phyloP scores from a whole-genome alignment of 257 asterid species.

The Solanum appendiculatum region DNA sequence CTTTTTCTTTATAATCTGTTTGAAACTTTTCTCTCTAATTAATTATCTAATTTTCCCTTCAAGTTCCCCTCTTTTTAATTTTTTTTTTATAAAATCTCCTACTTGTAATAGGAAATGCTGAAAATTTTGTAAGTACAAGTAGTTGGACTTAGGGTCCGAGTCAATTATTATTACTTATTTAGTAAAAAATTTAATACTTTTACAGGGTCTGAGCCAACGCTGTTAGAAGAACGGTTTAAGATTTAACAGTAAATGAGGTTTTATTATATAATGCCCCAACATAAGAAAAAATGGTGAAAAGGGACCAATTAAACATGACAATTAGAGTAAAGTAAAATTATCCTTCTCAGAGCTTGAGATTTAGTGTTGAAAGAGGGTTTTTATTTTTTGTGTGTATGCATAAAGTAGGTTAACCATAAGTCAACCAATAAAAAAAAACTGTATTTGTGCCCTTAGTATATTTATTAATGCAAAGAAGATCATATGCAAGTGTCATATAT shows the following conservation, averaged over 20 bases:
- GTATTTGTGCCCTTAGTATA: not conserved
- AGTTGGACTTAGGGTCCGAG: not conserved
- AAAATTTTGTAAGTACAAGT: not conserved
- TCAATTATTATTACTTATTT: not conserved
- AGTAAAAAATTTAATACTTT: not conserved
- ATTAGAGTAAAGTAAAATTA: not conserved
- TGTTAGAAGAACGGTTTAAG: not conserved
- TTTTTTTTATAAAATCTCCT: not conserved
- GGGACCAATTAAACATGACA: not conserved
- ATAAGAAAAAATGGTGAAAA: not conserved
- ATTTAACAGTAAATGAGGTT: not conserved
- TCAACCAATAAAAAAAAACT: not conserved
- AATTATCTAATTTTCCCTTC: not conserved
- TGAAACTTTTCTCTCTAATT: not conserved
- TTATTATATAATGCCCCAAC: not conserved
- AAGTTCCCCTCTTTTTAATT: not conserved
- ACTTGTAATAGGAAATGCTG: not conserved
- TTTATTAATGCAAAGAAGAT: not conserved
- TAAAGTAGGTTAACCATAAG: not conserved
- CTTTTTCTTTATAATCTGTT: not conserved
- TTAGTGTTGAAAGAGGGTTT: not conserved
- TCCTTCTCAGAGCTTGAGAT: not conserved
- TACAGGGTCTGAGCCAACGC: not conserved
- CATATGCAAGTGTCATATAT: not conserved
- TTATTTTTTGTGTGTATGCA: no score